Evolutionary conservation across 768 basidiomycete species (phyloP).

Genomic region (Phylloporus scabripes): DNA sequence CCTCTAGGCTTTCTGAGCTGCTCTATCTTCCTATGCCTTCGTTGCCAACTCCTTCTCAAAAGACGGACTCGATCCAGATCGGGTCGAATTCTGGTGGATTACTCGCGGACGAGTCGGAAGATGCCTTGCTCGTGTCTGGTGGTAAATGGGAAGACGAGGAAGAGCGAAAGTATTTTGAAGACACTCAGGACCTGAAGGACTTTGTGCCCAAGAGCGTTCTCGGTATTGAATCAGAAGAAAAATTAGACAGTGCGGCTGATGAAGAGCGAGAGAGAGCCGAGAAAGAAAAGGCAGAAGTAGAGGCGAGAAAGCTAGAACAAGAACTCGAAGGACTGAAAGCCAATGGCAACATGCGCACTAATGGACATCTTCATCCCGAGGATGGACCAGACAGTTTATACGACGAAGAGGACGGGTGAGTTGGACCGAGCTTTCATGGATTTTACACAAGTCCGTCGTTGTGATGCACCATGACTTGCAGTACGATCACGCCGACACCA

Average conservation of each 20-base stretch:
- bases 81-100: slow-evolving; percentile 43
- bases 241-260: slow-evolving; percentile 37
- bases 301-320: slow-evolving; percentile 70
- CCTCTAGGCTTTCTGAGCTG: slow-evolving; percentile 78
- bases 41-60: slow-evolving; percentile 78
- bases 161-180: slow-evolving; percentile 90
- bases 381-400: slow-evolving; percentile 14
- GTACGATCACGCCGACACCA: slow-evolving; percentile 56
- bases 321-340: slow-evolving; percentile 62
- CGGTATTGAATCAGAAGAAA: slow-evolving; percentile 50
- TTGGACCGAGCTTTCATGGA: background rate
- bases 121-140: slow-evolving; percentile 42
- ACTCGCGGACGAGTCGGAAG: slow-evolving; percentile 53
- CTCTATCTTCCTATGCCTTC: slow-evolving; percentile 75
- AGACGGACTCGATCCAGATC: slow-evolving; percentile 77
- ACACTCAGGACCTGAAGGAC: slow-evolving; percentile 84
- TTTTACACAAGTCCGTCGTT: slow-evolving; percentile 30
- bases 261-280: slow-evolving; percentile 47
- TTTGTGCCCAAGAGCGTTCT: slow-evolving; percentile 86
- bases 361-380: slow-evolving; percentile 14
- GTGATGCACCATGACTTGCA: slow-evolving; percentile 31
- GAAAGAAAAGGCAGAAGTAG: slow-evolving; percentile 53
- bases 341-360: slow-evolving; percentile 25
- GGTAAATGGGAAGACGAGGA: slow-evolving; percentile 99
- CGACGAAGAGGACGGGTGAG: slow-evolving; percentile 30